Percentiles rank a stretch among this genome's conserved stretches.
Evolutionary conservation across 257 asterid genomes (phyloP).

Genomic region (Nicotiana tabacum): DNA sequence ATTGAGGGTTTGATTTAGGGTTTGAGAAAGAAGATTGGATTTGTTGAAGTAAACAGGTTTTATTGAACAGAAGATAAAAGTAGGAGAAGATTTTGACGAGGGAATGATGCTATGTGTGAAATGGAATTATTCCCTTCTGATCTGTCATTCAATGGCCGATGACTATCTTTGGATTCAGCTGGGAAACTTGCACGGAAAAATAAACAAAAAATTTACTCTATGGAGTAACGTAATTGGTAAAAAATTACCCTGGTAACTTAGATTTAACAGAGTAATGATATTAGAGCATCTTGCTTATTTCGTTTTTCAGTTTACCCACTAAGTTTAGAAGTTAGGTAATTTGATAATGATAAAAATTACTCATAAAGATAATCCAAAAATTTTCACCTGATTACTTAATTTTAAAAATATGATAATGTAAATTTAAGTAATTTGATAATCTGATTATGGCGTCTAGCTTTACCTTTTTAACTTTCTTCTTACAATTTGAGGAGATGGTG

Average conservation of each 20-base stretch:
- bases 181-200: neutral
- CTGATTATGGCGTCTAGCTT: no score
- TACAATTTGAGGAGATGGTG: no score
- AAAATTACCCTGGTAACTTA: neutral
- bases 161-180: neutral
- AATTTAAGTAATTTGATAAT: no score
- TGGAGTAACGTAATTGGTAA: neutral
- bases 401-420: no score
- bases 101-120: slow-evolving; percentile 6
- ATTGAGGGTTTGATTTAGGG: neutral
- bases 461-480: no score
- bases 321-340: no score
- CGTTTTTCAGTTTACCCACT: neutral
- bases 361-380: no score
- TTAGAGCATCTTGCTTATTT: neutral
- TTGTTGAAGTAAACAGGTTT: neutral
- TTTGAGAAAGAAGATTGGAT: neutral
- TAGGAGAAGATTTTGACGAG: neutral
- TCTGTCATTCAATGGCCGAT: neutral
- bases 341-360: no score
- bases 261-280: neutral
- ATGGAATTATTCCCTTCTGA: slow-evolving; percentile 7
- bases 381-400: no score
- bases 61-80: neutral
- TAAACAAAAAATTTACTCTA: neutral